These are phyloP conservation scores for Hansfordia pulvinata DNA, from an alignment of 2,329 filamentous ascomycete species.

Conservation along the genomic window DNA sequence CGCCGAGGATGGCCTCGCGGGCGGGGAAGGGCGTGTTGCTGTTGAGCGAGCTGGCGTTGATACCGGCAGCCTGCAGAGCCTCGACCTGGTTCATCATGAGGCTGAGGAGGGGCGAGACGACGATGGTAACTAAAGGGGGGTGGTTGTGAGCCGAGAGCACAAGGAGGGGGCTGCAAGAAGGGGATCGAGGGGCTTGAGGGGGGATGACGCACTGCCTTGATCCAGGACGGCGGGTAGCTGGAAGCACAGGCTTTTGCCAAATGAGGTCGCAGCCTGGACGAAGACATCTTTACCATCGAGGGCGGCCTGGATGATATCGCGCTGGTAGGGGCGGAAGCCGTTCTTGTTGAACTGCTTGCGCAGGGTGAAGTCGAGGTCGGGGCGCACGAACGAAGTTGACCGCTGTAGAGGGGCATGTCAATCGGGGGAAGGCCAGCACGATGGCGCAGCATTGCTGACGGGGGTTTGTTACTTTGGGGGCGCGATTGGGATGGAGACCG, in stretches of 20 bases:
- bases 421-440: neutral
- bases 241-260: slow-evolving; percentile 89
- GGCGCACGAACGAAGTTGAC: slow-evolving; percentile 16
- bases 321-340: slow-evolving; percentile 57
- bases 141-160: too few species aligned
- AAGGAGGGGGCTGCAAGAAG: slow-evolving; percentile 4
- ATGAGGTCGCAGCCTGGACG: slow-evolving; percentile 79
- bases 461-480: neutral
- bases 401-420: slow-evolving; percentile 10
- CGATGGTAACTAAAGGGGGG: slow-evolving; percentile 89
- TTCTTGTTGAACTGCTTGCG: slow-evolving; percentile 51
- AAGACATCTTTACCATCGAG: slow-evolving; percentile 82
- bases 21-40: slow-evolving; percentile 59
- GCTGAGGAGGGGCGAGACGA: slow-evolving; percentile 77
- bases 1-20: slow-evolving; percentile 56
- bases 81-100: slow-evolving; percentile 95
- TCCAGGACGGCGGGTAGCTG: slow-evolving; percentile 83
- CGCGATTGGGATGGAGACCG: slow-evolving; percentile 2
- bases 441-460: neutral
- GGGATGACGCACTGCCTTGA: slow-evolving; percentile 54
- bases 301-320: slow-evolving; percentile 75
- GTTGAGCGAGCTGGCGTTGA: slow-evolving; percentile 77
- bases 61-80: slow-evolving; percentile 57
- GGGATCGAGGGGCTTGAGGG: slow-evolving; percentile 1
- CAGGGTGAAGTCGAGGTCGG: slow-evolving; percentile 51